These are phyloP conservation scores for Apostasia shenzhenica DNA, from an alignment of 106 monocot species.

Conservation along the genomic window DNA sequence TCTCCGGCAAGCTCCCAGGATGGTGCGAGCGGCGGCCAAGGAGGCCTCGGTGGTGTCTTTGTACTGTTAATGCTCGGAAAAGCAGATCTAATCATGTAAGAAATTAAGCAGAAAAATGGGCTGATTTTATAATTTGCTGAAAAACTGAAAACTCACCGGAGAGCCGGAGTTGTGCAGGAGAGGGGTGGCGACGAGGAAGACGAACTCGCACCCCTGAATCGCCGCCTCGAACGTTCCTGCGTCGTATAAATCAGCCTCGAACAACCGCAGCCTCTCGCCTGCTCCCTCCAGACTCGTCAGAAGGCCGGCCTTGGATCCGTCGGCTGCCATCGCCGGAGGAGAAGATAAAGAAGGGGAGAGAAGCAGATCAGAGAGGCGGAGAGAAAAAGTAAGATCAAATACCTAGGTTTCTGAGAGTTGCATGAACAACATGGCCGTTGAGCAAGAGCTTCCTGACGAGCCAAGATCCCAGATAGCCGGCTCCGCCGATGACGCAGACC, in stretches of 20 bases:
- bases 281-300: slow-evolving; percentile 41
- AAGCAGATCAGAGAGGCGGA: not conserved
- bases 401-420: slow-evolving; percentile 49
- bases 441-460: slow-evolving; percentile 48
- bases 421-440: slow-evolving; percentile 42
- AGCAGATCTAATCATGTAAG: not conserved
- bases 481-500: slow-evolving; percentile 54
- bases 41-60: slow-evolving; percentile 10
- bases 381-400: not conserved
- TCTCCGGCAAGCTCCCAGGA: not conserved
- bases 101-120: no score
- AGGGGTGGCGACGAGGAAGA: slow-evolving; percentile 48
- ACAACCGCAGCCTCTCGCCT: slow-evolving; percentile 30
- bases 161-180: slow-evolving; percentile 8
- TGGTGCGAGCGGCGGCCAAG: not conserved
- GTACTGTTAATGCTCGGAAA: not conserved
- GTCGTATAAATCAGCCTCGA: slow-evolving; percentile 48
- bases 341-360: not conserved
- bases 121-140: not conserved
- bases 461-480: slow-evolving; percentile 41
- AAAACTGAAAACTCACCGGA: slow-evolving; percentile 13
- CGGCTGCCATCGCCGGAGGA: slow-evolving; percentile 10
- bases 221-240: slow-evolving; percentile 32
- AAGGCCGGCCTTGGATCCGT: slow-evolving; percentile 23
- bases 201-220: slow-evolving; percentile 41